These are phyloP conservation scores for Avena insularis DNA, from an alignment of 176 grass and related monocot genomes.

Conservation along the genomic window DNA sequence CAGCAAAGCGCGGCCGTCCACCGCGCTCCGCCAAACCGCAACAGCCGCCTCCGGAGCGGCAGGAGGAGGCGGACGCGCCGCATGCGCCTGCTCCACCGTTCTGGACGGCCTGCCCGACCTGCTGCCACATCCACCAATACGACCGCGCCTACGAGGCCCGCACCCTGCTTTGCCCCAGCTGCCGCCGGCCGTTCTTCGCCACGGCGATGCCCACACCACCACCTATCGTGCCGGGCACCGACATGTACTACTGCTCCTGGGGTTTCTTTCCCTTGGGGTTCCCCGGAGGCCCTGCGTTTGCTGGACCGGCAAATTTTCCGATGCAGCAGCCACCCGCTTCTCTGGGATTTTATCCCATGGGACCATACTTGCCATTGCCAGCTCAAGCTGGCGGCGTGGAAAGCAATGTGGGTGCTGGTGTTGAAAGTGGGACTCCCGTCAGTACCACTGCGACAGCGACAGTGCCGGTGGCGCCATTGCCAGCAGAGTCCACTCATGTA, in stretches of 20 bases:
- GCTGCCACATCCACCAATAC: slow-evolving; percentile 65
- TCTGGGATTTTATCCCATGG: slow-evolving; percentile 30
- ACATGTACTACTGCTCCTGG: slow-evolving; percentile 78
- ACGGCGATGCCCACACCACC: slow-evolving; percentile 48
- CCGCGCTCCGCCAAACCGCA: slow-evolving; percentile 6
- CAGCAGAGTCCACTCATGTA: not conserved
- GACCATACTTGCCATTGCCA: slow-evolving; percentile 29
- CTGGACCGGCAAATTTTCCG: slow-evolving; percentile 23
- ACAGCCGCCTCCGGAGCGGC: not conserved
- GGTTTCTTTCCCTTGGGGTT: slow-evolving; percentile 76
- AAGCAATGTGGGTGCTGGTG: not conserved
- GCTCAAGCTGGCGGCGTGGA: not conserved
- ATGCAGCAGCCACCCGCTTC: slow-evolving; percentile 10
- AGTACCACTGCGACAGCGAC: not conserved
- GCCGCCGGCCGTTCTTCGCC: slow-evolving; percentile 52
- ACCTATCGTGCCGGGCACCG: slow-evolving; percentile 60
- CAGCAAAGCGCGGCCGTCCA: slow-evolving; percentile 28
- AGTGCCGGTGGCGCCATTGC: not conserved
- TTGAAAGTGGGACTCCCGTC: not conserved
- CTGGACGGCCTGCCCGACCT: slow-evolving; percentile 65
- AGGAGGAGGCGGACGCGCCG: slow-evolving; percentile 13
- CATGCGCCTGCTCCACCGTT: slow-evolving; percentile 33
- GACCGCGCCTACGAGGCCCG: slow-evolving; percentile 51
- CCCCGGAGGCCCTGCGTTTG: slow-evolving; percentile 52
- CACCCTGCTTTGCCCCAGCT: slow-evolving; percentile 61